Conservation (phyloP, 441 rosid genomes). For the Euphorbia corollata region DNA sequence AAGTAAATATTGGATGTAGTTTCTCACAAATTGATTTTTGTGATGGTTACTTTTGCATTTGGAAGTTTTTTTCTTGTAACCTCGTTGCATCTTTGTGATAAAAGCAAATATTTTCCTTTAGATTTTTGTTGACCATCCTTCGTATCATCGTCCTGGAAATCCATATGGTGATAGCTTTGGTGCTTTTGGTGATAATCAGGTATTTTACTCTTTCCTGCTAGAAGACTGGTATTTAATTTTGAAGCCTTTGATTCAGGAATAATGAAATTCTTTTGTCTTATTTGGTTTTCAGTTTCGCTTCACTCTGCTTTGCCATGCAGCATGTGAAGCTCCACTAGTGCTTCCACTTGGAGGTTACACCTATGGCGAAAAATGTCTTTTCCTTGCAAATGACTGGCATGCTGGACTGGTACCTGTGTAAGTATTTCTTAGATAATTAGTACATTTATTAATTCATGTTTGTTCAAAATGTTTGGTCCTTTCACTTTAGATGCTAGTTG, state of each 20-base stretch:
- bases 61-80: background rate
- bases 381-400: conserved; percentile 97
- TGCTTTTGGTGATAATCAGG: conserved; percentile 95
- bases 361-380: conserved; percentile 85
- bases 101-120: conserved; percentile 20
- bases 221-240: conserved; percentile 6
- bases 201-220: conserved; percentile 21
- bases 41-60: background rate
- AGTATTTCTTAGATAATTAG: conserved; percentile 19
- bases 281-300: conserved; percentile 77
- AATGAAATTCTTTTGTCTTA: conserved; percentile 27
- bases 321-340: conserved; percentile 93
- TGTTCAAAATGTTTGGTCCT: background rate
- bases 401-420: conserved; percentile 90
- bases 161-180: conserved; percentile 78
- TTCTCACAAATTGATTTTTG: background rate
- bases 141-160: conserved; percentile 82
- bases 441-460: background rate
- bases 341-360: conserved; percentile 87
- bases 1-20: background rate
- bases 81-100: background rate
- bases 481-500: background rate
- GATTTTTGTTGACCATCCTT: conserved; percentile 85
- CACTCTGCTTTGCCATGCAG: conserved; percentile 87
- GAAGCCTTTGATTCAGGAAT: conserved; percentile 8